Base-by-base conservation (phyloP, 495 filamentous ascomycete genomes). In the Penicillium malachiteum region DNA sequence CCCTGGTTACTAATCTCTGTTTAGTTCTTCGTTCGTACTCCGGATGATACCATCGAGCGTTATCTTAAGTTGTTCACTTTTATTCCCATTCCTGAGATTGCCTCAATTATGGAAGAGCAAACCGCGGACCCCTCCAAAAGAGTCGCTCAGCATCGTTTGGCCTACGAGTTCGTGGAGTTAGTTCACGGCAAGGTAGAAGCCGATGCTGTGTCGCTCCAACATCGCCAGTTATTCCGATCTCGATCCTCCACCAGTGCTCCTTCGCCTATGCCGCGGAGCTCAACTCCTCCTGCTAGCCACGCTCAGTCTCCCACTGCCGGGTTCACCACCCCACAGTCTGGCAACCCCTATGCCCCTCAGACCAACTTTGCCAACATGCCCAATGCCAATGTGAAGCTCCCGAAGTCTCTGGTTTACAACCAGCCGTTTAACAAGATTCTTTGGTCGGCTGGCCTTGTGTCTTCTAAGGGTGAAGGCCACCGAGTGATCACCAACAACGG, bases 1-100 rank as follows among this genome's bases (percentile, higher is more conserved):
- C n/a, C 11, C 12, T 46, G 44, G 54, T 62, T 72, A 44, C 34
- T 37, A 76, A 55, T 11, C 11, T 14, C 3, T 14, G 0, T 11
- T n/a, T 55, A 88, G 80, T 97, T 90, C 77, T 94, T 97, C 54
- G 77, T 96, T 32, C 82, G 88, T n/a, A 87, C 85, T 0, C 76
- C 92, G 0, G 94, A 99, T 67, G 83, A 80, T 11, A 85, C 89
- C 32, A 83, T 96, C 0, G 87, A 87, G 69, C 80, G 78, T 5
- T 88, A 95, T 50, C 79, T 99, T 18, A 92, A 90, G 64, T 82
- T 96, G 33, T 93, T 99, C 65, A 97, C 95, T 0, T 96, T 99
- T 66, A 66, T 96, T 30, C 88, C 92, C 1, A 51, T 87, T 3
- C 64, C 77, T 3, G 66, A 82, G 18, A 91, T 97, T 39, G 68